Conservation (phyloP, 768 basidiomycete genomes). For the Boletus reticuloceps region DNA sequence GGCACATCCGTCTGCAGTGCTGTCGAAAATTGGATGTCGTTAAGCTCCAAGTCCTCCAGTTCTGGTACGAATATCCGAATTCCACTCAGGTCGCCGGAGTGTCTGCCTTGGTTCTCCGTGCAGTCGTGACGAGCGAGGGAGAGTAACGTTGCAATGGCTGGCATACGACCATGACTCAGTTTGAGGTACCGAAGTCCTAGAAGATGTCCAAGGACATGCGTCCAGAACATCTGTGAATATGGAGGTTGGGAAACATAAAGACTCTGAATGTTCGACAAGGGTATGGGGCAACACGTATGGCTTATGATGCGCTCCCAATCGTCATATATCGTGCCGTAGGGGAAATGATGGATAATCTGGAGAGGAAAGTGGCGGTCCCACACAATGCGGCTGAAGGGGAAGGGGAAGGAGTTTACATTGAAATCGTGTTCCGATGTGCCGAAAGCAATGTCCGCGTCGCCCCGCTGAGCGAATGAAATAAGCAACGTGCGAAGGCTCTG, state of each 20-base stretch:
- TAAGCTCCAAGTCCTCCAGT: too few relatives aligned
- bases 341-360: too few relatives aligned
- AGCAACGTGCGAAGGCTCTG: background rate
- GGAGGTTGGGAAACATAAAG: background rate
- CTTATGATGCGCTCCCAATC: background rate
- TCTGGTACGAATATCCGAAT: background rate
- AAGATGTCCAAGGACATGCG: background rate
- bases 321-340: background rate
- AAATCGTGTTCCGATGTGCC: background rate
- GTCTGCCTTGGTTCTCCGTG: background rate
- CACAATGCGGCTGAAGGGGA: too few relatives aligned
- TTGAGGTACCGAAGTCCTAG: background rate
- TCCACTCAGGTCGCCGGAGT: too few relatives aligned
- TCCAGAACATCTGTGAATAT: background rate
- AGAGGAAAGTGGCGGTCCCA: background rate
- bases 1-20: too few relatives aligned
- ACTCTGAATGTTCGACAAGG: background rate
- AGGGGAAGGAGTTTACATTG: too few relatives aligned
- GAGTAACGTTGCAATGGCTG: background rate
- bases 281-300: background rate
- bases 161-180: background rate
- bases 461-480: background rate
- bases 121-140: background rate
- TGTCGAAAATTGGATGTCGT: too few relatives aligned
- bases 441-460: background rate